phyloP scores from a whole-genome alignment of 306 rosid species.

The Cucurbita maxima region DNA sequence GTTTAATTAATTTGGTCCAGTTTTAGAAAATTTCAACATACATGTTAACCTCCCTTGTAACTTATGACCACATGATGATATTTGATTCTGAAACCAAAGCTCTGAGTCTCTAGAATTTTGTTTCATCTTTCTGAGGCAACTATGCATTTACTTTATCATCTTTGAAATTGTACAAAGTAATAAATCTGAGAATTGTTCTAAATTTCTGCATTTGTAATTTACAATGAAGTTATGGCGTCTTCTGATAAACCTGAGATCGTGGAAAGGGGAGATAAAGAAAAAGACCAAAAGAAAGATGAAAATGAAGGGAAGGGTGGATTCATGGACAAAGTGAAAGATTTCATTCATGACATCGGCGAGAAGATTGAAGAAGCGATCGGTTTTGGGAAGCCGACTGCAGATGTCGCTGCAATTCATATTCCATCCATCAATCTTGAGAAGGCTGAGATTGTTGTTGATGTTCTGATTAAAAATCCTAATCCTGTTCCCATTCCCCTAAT shows the following conservation, averaged over 20 bases:
- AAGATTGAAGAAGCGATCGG: constrained; percentile 76
- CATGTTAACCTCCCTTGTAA: neutral
- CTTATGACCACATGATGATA: neutral
- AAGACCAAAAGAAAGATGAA: constrained; percentile 31
- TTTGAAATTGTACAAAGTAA: neutral
- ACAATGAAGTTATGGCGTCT: constrained; percentile 36
- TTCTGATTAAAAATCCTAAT: constrained; percentile 79
- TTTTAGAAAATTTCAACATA: neutral
- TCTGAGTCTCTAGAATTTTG: neutral
- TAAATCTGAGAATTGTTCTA: neutral
- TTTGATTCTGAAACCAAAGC: neutral
- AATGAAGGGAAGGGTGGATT: constrained; percentile 58
- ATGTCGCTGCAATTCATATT: constrained; percentile 54
- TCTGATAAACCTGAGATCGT: constrained; percentile 42
- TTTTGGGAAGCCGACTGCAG: constrained; percentile 91
- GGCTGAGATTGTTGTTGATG: constrained; percentile 69
- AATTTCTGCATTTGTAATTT: neutral
- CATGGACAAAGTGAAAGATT: constrained; percentile 76
- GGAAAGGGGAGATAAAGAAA: constrained; percentile 41
- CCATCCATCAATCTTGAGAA: constrained; percentile 48
- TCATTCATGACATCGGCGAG: constrained; percentile 88
- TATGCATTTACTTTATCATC: neutral
- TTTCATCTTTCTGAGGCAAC: neutral
- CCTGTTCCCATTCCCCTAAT: constrained; percentile 83
- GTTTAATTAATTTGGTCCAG: neutral